Evolutionary conservation across 495 filamentous ascomycete genomes (phyloP), one percentile per base, ranked within the genome.

Genomic region (Xylaria longipes): DNA sequence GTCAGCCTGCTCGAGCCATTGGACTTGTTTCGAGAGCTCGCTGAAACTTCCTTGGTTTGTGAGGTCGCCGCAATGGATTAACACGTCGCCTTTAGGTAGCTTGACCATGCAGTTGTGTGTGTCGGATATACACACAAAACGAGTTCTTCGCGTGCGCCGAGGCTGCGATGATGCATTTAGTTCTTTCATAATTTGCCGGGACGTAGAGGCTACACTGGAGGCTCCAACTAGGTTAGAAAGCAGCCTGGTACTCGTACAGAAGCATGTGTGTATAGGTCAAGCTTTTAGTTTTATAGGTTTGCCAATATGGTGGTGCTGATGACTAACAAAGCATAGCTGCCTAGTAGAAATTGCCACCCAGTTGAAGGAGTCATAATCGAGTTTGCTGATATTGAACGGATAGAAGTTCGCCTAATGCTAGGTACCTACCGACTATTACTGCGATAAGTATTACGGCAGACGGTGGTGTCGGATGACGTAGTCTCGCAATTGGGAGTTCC

Each of bases 1-100:
- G 7, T 93, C 91, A 0, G 93, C 88, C 52, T 82, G 86, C 67
- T 89, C 85, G 7, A 98, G 87, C 95, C 95, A 98, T 74, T 92
- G 85, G 9, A 97, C 85, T 5, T 84, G 76, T 58, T 81, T 84
- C 31, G 78, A 81, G 35, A 85, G 81, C 61, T 96, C 92, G 17
- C 80, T 79, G 33, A 88, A 87, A 56, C 89, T 93, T 50, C 95
- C 95, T 74, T 89, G 87, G 72, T 96, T 96, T 52, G 91, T 91
- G 46, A 98, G 84, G 79, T 98, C 95, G 9, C 95, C 95, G 9
- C 94, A 93, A 75, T 98, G 96, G 50, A 98, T 92, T 22, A 98
- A 84, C 4, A 98, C 88, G 74, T 98, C 95, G 17, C 95, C 95
- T 33, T 89, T 85, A 7, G 95, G 96, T 3, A 97, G 82, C 31